These are phyloP conservation scores for Hygrocybe punicea DNA, from an alignment of 768 basidiomycete genomes.

Conservation along the genomic window DNA sequence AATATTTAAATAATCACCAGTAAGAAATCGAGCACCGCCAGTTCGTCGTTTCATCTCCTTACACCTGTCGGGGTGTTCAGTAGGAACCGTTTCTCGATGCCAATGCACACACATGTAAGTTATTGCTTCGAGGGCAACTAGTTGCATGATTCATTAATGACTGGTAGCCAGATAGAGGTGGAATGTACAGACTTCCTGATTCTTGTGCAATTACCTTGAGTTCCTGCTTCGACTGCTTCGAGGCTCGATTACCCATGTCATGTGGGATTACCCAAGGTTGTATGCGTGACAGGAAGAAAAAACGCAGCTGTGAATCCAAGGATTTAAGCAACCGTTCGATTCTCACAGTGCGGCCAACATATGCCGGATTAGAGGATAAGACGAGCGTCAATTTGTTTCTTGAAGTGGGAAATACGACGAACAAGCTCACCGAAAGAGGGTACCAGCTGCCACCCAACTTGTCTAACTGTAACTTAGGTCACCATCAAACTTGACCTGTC, in stretches of 20 bases:
- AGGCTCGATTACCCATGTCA: neutral
- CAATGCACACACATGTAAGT: neutral
- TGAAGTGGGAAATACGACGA: neutral
- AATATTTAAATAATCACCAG: neutral
- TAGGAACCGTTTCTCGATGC: neutral
- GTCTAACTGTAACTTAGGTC: neutral
- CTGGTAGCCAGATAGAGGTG: neutral
- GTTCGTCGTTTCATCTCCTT: neutral
- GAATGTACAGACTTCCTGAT: neutral
- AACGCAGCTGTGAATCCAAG: neutral
- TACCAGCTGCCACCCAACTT: neutral
- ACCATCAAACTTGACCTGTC: too few species aligned
- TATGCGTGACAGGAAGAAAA: neutral
- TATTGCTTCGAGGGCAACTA: neutral
- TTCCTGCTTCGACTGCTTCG: neutral
- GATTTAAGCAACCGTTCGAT: neutral
- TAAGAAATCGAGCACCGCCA: neutral
- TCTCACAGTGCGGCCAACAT: neutral
- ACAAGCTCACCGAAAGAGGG: neutral
- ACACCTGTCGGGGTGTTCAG: neutral
- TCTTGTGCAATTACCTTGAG: neutral
- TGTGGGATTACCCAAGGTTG: neutral
- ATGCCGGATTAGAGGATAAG: neutral
- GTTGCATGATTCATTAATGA: neutral
- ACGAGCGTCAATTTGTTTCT: neutral